Base-by-base conservation (phyloP, 495 filamentous ascomycete species). In the Podospora bellae-mahoneyi region DNA sequence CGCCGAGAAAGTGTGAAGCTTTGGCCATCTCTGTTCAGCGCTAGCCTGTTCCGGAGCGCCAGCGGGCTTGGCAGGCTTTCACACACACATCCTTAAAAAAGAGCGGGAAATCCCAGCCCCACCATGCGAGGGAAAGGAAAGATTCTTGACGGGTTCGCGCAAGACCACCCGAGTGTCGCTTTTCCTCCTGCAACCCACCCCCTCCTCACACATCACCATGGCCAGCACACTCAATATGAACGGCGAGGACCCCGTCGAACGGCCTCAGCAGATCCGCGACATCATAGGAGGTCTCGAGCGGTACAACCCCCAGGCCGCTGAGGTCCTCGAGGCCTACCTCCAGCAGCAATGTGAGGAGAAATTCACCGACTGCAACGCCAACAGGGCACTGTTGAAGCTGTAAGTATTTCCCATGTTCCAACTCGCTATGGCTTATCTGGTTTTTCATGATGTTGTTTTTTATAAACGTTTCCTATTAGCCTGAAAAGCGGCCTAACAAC, bases 291-390 rank as follows among this genome's bases (percentile, higher is more conserved):
- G 96, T 66, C 91, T 99, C 68, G 95, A 99, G 82, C 86, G 96
- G 69, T 99, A 99, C 84, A 99, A 99, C 81, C 96, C 96, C 56
- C 95, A 99, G 81, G 97, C 94, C 26, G 96, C 95, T 62, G 85
- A 86, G 44, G 85, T 94, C 64, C 94, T 99, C 84, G 94, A 98
- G 84, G 92, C 94, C 76, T 98, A 99, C 77, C 90, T 99, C 54
- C 83, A 85, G 71, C 89, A 92, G 78, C 96, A 99, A 84, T 99
- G 96, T 84, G 96, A 98, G 80, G 89, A 91, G 79, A 86, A 90
- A 80, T 92, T 91, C 65, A 94, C 93, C 79, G 96, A 99, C 82
- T 92, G 88, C 82, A 97, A 97, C 79, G 93, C 96, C 71, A 98
- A 98, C 81, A 80, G 97, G 76, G 95, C 96, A 19, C 81, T 99